A percentile compares a stretch with the other conserved stretches of the same genome.
Evolutionary conservation across 2,329 filamentous ascomycete species (phyloP).

Genomic region (Phialocephala sp.): DNA sequence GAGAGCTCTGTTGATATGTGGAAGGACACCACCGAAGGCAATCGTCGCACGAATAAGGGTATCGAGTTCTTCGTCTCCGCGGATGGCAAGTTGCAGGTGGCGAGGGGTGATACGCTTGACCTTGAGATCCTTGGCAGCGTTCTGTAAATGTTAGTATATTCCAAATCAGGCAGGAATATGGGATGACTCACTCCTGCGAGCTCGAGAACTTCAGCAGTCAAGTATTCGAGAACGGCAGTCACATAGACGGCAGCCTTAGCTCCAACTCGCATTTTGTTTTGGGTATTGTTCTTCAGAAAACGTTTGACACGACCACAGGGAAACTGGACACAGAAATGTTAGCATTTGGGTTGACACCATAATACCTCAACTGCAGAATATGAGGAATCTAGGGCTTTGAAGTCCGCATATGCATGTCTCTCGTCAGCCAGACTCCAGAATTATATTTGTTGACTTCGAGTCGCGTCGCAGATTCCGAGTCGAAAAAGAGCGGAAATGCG

Average conservation of each 20-base stretch:
- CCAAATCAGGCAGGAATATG: slow-evolving; percentile 16
- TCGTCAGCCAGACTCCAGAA: slow-evolving; percentile 12
- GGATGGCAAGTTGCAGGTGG: slow-evolving; percentile 96
- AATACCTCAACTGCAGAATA: neutral
- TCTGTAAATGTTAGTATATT: slow-evolving; percentile 53
- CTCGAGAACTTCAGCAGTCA: slow-evolving; percentile 97
- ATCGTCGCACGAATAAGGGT: slow-evolving; percentile 97
- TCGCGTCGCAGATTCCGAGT: slow-evolving; percentile 31
- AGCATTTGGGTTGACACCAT: slow-evolving; percentile 41
- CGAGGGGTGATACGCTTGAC: slow-evolving; percentile 99
- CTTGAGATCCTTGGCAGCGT: slow-evolving; percentile 98
- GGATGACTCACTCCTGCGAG: slow-evolving; percentile 77
- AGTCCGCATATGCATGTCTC: slow-evolving; percentile 2
- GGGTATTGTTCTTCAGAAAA: slow-evolving; percentile 98
- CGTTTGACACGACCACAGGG: slow-evolving; percentile 99
- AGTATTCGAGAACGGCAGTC: slow-evolving; percentile 95
- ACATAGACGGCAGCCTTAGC: slow-evolving; percentile 99
- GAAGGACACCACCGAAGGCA: slow-evolving; percentile 96
- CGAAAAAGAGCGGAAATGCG: slow-evolving; percentile 4
- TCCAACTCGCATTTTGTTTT: slow-evolving; percentile 99
- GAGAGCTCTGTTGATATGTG: slow-evolving; percentile 97
- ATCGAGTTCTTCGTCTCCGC: slow-evolving; percentile 97
- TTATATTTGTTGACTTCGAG: slow-evolving; percentile 33
- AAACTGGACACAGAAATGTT: slow-evolving; percentile 66
- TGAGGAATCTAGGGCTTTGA: neutral